Conservation (phyloP, 192 early-diverging fungal genomes). For the Helicostylum pulchrum region DNA sequence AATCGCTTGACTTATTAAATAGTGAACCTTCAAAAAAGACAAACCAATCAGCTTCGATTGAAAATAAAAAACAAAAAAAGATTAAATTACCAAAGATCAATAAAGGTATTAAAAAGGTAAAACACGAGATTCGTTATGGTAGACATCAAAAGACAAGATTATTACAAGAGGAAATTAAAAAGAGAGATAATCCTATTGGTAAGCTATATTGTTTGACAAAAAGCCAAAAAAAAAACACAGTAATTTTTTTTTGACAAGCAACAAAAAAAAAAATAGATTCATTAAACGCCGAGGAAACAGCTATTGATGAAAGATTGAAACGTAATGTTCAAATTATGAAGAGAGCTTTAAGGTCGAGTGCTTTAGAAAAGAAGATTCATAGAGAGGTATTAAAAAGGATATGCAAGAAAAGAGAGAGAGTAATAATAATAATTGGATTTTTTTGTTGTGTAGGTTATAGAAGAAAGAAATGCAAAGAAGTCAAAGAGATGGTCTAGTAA, state of each 20-base stretch:
- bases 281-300: constrained; percentile 9
- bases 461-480: constrained; percentile 4
- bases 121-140: constrained; percentile 43
- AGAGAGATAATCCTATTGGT: constrained; percentile 45
- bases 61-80: not conserved
- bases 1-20: constrained; percentile 14
- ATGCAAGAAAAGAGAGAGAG: not conserved
- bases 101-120: constrained; percentile 42
- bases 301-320: constrained; percentile 10
- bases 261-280: not conserved
- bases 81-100: constrained; percentile 38
- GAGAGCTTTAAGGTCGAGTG: constrained; percentile 10
- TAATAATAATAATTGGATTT: not conserved
- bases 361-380: constrained; percentile 15
- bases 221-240: not conserved
- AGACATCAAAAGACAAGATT: constrained; percentile 31
- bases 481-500: constrained; percentile 5
- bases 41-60: not conserved
- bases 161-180: constrained; percentile 30
- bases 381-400: constrained; percentile 5
- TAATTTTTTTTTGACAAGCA: not conserved
- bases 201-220: not conserved
- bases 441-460: constrained; percentile 7
- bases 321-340: constrained; percentile 15
- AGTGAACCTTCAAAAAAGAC: not conserved